A percentile compares a stretch with the other conserved stretches of the same genome.
These are phyloP conservation scores for Henningerozyma blattae DNA, from an alignment of 805 yeast species.

Conservation along the genomic window DNA sequence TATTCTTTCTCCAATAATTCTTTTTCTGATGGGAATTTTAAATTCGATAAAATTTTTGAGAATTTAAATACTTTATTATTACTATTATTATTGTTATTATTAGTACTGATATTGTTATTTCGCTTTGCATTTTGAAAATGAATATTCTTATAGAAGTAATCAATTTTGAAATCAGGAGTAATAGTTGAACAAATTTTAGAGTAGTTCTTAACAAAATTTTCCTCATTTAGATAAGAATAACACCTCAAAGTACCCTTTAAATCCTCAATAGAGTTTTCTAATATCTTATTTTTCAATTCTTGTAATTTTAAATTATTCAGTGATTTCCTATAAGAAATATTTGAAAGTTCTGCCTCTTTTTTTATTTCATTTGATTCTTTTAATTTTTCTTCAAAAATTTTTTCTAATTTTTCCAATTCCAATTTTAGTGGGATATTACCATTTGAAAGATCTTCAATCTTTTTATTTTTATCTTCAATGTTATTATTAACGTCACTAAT, in stretches of 20 bases:
- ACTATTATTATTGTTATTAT: no score
- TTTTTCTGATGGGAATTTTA: constrained; percentile 8
- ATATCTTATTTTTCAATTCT: constrained; percentile 29
- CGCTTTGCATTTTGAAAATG: no score
- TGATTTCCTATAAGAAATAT: constrained; percentile 13
- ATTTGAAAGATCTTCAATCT: constrained; percentile 4
- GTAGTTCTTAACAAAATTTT: no score
- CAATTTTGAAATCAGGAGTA: no score
- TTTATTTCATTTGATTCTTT: constrained; percentile 14
- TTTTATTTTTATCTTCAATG: constrained; percentile 3
- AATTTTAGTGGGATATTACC: constrained; percentile 11
- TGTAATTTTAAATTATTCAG: constrained; percentile 22
- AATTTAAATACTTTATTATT: no score
- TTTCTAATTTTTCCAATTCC: constrained; percentile 14
- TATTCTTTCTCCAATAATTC: constrained; percentile 18
- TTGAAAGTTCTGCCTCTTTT: constrained; percentile 10
- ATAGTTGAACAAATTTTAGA: no score
- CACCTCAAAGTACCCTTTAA: constrained; percentile 24
- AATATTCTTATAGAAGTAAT: no score
- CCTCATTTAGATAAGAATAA: constrained; percentile 18
- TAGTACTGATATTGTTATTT: no score
- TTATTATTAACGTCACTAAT: constrained; percentile 14
- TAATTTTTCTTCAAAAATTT: constrained; percentile 11
- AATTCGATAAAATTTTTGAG: no score
- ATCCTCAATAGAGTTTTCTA: constrained; percentile 40